Base-by-base conservation (phyloP, 2,329 filamentous ascomycete species). In the Furcasterigmium sp. region DNA sequence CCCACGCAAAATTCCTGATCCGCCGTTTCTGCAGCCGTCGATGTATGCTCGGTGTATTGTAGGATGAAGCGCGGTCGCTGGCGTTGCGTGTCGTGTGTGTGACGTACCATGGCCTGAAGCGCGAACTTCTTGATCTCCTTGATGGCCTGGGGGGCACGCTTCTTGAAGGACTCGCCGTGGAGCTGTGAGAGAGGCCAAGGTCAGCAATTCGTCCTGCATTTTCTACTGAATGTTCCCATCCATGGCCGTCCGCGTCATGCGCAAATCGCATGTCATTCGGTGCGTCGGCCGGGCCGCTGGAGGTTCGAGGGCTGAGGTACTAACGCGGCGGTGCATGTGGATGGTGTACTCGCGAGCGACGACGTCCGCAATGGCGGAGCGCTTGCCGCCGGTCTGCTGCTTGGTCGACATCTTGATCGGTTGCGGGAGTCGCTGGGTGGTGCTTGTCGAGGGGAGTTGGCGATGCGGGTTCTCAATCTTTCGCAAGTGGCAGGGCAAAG, bases 281-380 rank as follows among this genome's bases (percentile, higher is more conserved):
- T 13, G n/a, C n/a, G n/a, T n/a, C n/a, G n/a, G n/a, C n/a, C n/a
- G n/a, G n/a, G n/a, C n/a, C n/a, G n/a, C n/a, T n/a, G n/a, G 38
- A 8, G 17, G 38, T 40, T 21, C 19, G 36, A 25, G 26, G 20
- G 20, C 8, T 30, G 48, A 46, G 41, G 39, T 50, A 50, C 48
- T 50, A 42, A 50, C 48, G 48, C 91, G 87, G 87, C 95, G 97
- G 88, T 98, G 93, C 64, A 98, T 79, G 84, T 98, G 91, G 79
- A 98, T 97, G 75, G 93, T 98, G 85, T 98, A 98, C 82, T 98
- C 94, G 82, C 93, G 89, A 65, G 93, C 85, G 73, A 98, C 91
- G 69, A 98, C 94, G 76, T 98, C 91, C 75, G 89, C 85, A 74
- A 98, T 95, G 78, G 94, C 94, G 74, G 89, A 95, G 70, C 91